A percentile compares a stretch with the other conserved stretches of the same genome.
phyloP scores from a whole-genome alignment of 495 filamentous ascomycete genomes.

The Pseudomonodictys pantanalensis region DNA sequence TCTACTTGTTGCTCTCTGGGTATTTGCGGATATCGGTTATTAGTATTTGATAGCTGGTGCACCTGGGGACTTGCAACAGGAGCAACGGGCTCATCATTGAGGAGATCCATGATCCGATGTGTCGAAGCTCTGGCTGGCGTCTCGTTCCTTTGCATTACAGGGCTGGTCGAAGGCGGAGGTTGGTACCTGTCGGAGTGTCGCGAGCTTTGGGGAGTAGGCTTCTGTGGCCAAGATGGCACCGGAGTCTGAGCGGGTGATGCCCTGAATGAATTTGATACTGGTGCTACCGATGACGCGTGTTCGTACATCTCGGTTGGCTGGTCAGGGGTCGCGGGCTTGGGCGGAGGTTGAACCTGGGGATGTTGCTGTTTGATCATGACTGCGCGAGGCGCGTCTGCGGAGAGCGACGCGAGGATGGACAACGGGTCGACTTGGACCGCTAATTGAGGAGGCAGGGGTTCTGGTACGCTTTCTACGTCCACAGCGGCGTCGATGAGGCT shows the following conservation, averaged over 20 bases:
- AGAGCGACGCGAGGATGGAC: conserved; percentile 25
- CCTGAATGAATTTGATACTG: too few relatives aligned
- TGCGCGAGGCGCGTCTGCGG: conserved; percentile 7
- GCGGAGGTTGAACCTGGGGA: not conserved
- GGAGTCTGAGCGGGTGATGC: too few relatives aligned
- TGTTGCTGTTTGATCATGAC: conserved; percentile 1
- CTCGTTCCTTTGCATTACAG: conserved; percentile 4
- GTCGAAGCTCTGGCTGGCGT: conserved; percentile 18
- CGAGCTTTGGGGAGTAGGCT: not conserved
- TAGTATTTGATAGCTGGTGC: too few relatives aligned
- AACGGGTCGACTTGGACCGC: conserved; percentile 25
- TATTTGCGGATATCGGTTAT: conserved; percentile 1
- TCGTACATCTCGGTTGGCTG: not conserved
- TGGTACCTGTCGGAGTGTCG: not conserved
- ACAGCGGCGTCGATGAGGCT: conserved; percentile 21
- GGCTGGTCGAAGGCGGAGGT: not conserved
- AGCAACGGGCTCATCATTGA: conserved; percentile 25
- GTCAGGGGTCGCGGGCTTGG: conserved; percentile 5
- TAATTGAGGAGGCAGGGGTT: not conserved
- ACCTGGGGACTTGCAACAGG: too few relatives aligned
- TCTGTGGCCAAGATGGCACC: too few relatives aligned
- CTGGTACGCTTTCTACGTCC: conserved; percentile 12
- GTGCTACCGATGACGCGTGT: too few relatives aligned
- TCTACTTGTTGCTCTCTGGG: not conserved
- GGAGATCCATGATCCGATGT: conserved; percentile 26